A percentile compares a stretch with the other conserved stretches of the same genome.
phyloP scores from a whole-genome alignment of 129 eudicot species.

The Escallonia herrerae region DNA sequence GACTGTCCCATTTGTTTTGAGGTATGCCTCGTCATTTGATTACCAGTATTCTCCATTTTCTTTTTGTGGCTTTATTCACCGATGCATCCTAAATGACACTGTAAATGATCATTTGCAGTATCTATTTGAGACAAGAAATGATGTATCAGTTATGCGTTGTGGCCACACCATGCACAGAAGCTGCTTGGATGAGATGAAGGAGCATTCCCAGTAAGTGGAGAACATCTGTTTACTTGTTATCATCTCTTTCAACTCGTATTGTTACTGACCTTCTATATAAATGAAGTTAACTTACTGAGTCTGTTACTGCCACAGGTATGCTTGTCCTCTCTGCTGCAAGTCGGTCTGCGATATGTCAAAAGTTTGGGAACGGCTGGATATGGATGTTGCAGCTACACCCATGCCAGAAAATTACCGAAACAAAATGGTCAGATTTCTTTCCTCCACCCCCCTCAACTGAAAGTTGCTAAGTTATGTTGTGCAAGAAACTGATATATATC shows the following conservation, averaged over 20 bases:
- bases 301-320: slow-evolving; percentile 35
- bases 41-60: no score
- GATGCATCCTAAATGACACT: not conserved
- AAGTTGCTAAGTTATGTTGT: not conserved
- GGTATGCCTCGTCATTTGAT: slow-evolving; percentile 26
- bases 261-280: not conserved
- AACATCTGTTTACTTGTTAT: not conserved
- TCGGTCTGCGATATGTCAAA: slow-evolving; percentile 87
- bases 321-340: slow-evolving; percentile 86
- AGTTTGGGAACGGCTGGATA: slow-evolving; percentile 76
- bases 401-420: slow-evolving; percentile 64
- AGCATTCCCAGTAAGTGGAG: slow-evolving; percentile 68
- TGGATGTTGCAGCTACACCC: slow-evolving; percentile 80
- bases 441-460: slow-evolving; percentile 4
- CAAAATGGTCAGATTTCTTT: slow-evolving; percentile 38
- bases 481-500: not conserved
- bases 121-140: slow-evolving; percentile 61
- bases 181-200: slow-evolving; percentile 77
- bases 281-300: not conserved
- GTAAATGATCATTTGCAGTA: slow-evolving; percentile 33
- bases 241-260: not conserved
- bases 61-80: no score
- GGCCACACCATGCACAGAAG: slow-evolving; percentile 86
- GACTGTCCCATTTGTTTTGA: slow-evolving; percentile 96
- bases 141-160: slow-evolving; percentile 59